Evolutionary conservation across 768 basidiomycete genomes (phyloP).

Genomic region (Auricularia sp.): DNA sequence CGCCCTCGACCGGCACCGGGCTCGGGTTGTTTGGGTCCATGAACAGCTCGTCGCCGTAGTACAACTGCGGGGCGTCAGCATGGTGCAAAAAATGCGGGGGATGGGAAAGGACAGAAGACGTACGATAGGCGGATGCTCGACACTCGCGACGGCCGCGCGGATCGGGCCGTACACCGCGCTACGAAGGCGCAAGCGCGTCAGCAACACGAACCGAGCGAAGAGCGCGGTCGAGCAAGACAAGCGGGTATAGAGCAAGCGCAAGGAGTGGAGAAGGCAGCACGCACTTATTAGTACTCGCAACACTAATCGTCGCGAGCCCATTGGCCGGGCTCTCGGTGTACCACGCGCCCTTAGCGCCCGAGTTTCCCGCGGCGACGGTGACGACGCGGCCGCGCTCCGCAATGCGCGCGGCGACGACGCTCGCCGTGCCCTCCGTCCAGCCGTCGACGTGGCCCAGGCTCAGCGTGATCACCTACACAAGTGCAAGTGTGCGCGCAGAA

Average conservation of each 20-base stretch:
- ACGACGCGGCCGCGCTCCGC: constrained; percentile 5
- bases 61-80: too few species aligned
- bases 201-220: background rate
- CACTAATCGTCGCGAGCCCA: constrained; percentile 1
- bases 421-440: constrained; percentile 1
- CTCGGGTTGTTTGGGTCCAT: constrained; percentile 18
- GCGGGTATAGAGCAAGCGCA: background rate
- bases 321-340: background rate
- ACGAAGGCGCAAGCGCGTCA: background rate
- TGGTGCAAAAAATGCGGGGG: too few species aligned
- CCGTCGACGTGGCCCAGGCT: constrained; percentile 21
- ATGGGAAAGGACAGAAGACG: too few species aligned
- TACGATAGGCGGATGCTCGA: background rate
- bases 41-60: background rate
- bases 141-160: background rate
- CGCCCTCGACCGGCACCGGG: background rate
- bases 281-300: constrained; percentile 4
- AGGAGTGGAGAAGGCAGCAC: background rate
- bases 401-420: constrained; percentile 4
- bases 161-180: constrained; percentile 1
- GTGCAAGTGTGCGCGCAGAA: too few species aligned
- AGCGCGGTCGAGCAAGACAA: too few species aligned
- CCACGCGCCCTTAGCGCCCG: constrained; percentile 2
- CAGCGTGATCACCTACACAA: constrained; percentile 22
- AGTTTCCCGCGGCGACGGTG: constrained; percentile 1